Conservation (phyloP, 805 yeast species). For the Candida sphagnicola region DNA sequence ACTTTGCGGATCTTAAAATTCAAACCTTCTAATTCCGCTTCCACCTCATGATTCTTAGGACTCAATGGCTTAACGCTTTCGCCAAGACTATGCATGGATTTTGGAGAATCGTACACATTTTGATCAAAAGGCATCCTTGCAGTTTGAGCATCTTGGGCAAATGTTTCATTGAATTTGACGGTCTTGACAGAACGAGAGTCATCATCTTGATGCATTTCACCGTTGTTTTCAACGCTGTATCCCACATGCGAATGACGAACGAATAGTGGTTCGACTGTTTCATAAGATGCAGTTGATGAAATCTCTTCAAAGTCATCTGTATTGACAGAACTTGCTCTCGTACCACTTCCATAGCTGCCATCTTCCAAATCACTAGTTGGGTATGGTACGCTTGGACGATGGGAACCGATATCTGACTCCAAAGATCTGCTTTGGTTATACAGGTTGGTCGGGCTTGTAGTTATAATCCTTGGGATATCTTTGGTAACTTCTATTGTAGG, state of each 20-base stretch:
- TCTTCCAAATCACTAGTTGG: conserved; percentile 4
- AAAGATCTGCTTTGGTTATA: neutral
- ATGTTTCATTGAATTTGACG: neutral
- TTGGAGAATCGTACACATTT: neutral
- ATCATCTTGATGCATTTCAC: neutral
- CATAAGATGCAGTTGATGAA: conserved; percentile 12
- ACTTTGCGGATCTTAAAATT: conserved; percentile 17
- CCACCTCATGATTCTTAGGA: conserved; percentile 30
- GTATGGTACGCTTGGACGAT: neutral
- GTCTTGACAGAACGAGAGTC: neutral
- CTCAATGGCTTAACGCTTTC: conserved; percentile 25
- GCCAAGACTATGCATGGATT: neutral
- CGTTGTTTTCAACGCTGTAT: neutral
- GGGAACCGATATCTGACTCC: neutral
- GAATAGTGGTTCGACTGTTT: conserved; percentile 17
- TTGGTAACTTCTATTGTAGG: too few species aligned
- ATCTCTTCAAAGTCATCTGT: conserved; percentile 8
- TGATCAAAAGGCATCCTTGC: neutral
- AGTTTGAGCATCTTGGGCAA: neutral
- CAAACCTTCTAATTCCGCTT: conserved; percentile 27
- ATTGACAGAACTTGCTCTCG: neutral
- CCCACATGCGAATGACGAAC: conserved; percentile 12
- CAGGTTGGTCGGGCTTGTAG: neutral
- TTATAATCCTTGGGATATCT: neutral
- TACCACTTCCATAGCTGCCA: neutral